Evolutionary conservation across 2,329 filamentous ascomycete species (phyloP), one percentile per base, ranked within the genome.

Genomic region (Aspergillus sp.): DNA sequence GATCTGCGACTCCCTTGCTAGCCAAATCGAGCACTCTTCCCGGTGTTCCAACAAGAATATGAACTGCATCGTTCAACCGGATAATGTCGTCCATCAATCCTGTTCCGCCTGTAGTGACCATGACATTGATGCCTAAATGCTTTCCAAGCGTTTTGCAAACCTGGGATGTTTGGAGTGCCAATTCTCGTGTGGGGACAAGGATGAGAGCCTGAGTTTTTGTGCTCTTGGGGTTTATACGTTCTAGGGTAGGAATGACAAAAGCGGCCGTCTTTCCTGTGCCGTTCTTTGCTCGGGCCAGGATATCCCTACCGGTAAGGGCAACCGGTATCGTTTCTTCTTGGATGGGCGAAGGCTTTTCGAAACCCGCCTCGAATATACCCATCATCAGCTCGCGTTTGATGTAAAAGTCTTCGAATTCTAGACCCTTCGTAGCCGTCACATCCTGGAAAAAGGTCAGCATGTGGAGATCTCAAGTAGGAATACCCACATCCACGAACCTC

Each of bases 311-410:
- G 42, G 91, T 94, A 48, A 98, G 79, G 43, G 93, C 93, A 56
- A 98, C 91, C 42, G 93, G 93, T 62, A 98, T 96, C 46, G 93
- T 89, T 74, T 97, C 93, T 83, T 98, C 93, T 81, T 98, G 93
- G 60, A 98, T 98, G 7, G 93, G 93, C 48, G 93, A 98, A 10
- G 93, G 93, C 73, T 94, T 96, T 69, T 98, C 93, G 69, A 96
- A 98, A 53, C 93, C 93, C 57, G 93, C 93, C 74, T 98, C 93
- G 69, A 97, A 98, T 57, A 98, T 97, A 52, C 93, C 93, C 91
- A 97, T 98, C 73, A 98, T 81, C 51, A 98, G 75, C 66, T 95
- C 88, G 65, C 93, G 81, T 75, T 94, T 95, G 59, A 98, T 84
- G 56, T 86, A 86, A 67, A 98, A 96, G 57, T 97, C 88, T 71